Evolutionary conservation across 2,329 filamentous ascomycete genomes (phyloP).

Genomic region (Lasiodiplodia sp.): DNA sequence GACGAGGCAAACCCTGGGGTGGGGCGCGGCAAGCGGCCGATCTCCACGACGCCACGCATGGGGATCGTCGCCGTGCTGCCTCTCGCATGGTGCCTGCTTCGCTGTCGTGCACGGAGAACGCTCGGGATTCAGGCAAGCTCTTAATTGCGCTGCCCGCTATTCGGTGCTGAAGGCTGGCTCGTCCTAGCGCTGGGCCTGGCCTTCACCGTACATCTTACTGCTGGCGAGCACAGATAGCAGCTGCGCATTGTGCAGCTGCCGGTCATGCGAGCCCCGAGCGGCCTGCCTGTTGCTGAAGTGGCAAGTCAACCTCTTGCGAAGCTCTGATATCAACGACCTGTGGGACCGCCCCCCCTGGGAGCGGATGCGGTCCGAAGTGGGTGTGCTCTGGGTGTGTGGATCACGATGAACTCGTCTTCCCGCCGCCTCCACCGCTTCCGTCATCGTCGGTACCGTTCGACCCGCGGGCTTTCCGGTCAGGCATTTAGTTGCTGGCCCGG

Average conservation of each 20-base stretch:
- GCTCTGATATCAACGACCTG: slow-evolving; percentile 17
- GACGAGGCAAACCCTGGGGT: slow-evolving; percentile 4
- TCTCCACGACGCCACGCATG: slow-evolving; percentile 21
- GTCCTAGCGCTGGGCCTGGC: slow-evolving; percentile 1
- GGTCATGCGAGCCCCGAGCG: slow-evolving; percentile 17
- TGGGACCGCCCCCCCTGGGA: neutral
- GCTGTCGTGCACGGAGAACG: slow-evolving; percentile 21
- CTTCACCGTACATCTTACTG: slow-evolving; percentile 15
- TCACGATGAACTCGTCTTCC: neutral
- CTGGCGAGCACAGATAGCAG: slow-evolving; percentile 10
- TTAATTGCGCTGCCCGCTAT: neutral
- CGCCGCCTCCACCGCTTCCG: slow-evolving; percentile 13
- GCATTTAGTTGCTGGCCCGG: neutral
- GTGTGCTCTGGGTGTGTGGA: neutral
- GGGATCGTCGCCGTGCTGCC: slow-evolving; percentile 21
- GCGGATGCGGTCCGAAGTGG: slow-evolving; percentile 24
- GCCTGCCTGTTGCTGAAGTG: slow-evolving; percentile 15
- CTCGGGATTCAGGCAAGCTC: slow-evolving; percentile 20
- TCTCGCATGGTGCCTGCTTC: slow-evolving; percentile 17
- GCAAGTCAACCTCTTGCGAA: slow-evolving; percentile 14
- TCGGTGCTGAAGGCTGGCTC: neutral
- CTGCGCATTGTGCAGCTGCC: slow-evolving; percentile 11
- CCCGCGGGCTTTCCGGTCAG: slow-evolving; percentile 11
- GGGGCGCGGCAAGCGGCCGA: slow-evolving; percentile 26
- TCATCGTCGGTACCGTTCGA: neutral